Evolutionary conservation across 768 basidiomycete species (phyloP), one percentile per base, ranked within the genome.

Genomic region (Amylocystis lapponica): DNA sequence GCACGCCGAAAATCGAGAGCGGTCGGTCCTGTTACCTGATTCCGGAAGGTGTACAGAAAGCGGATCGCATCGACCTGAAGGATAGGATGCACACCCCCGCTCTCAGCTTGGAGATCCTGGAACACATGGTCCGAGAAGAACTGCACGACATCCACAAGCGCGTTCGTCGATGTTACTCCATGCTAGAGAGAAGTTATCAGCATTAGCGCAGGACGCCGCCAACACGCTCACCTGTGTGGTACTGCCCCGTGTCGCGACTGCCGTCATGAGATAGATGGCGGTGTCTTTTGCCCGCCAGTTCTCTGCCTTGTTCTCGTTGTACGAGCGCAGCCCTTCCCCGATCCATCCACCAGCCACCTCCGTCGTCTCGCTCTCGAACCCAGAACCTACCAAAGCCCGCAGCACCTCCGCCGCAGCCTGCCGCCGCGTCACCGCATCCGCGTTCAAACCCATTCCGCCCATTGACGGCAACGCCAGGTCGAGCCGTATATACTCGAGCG

Each of bases 321-420:
- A 95, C 51, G 83, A 71, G 36, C 69, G 66, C 11, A 98, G 66
- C 23, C 87, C 89, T 7, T 73, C 72, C 21, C 68, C 71, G 47
- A 99, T 89, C 81, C 91, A 96, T n/a, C 73, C 63, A 36, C 84
- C 80, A 23, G 92, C 85, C 48, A 95, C 84, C 47, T 81, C 78
- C 0, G 95, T 98, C n/a, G 92, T 78, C 52, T 90, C 86, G 1
- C 74, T 61, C 57, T 96, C 94, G 50, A 81, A 82, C 29, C 91
- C 82, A 46, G 78, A 79, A 9, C 78, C 69, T 14, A 96, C 89
- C 3, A 99, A 71, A 0, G 94, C 89, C 43, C 92, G 87, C 3
- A 96, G 77, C n/a, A 98, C 89, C 55, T 99, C 95, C 0, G 87
- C 92, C 1, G 93, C 95, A 2, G 95, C 87, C 55, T 96, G 91